A percentile compares a stretch with the other conserved stretches of the same genome.
phyloP scores from a whole-genome alignment of 2,329 filamentous ascomycete species.

The Delphinella strobiligena region DNA sequence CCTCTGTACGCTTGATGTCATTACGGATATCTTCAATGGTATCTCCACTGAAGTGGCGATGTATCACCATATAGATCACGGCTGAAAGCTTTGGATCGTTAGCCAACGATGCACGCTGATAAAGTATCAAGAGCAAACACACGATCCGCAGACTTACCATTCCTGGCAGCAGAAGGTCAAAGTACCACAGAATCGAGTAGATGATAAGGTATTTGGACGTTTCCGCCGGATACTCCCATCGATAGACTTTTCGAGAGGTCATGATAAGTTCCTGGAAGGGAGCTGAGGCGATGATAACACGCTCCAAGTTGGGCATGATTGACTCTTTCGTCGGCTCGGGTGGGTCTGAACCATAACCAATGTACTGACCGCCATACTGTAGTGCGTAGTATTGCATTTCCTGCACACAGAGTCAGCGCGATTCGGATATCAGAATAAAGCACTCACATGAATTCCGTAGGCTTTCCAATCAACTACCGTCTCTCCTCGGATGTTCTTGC shows the following conservation, averaged over 20 bases:
- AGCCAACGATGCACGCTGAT: too few species aligned
- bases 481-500: background rate
- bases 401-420: too few species aligned
- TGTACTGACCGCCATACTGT: constrained; percentile 25
- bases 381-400: constrained; percentile 19
- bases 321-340: constrained; percentile 21
- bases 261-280: constrained; percentile 24
- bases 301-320: constrained; percentile 23
- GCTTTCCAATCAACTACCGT: background rate
- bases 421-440: constrained; percentile 10
- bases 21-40: constrained; percentile 19
- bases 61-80: constrained; percentile 15
- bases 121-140: background rate
- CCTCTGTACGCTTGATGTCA: constrained; percentile 21
- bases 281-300: constrained; percentile 25
- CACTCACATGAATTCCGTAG: constrained; percentile 14
- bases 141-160: constrained; percentile 14
- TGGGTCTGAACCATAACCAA: constrained; percentile 21
- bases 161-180: constrained; percentile 19
- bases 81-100: constrained; percentile 14
- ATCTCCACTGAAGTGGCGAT: constrained; percentile 13
- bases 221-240: constrained; percentile 22
- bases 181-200: constrained; percentile 17
- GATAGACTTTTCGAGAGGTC: constrained; percentile 23
- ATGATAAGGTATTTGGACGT: constrained; percentile 20